Evolutionary conservation across 129 eudicot genomes (phyloP), one percentile per base, ranked within the genome.

Genomic region (Arctium minus): DNA sequence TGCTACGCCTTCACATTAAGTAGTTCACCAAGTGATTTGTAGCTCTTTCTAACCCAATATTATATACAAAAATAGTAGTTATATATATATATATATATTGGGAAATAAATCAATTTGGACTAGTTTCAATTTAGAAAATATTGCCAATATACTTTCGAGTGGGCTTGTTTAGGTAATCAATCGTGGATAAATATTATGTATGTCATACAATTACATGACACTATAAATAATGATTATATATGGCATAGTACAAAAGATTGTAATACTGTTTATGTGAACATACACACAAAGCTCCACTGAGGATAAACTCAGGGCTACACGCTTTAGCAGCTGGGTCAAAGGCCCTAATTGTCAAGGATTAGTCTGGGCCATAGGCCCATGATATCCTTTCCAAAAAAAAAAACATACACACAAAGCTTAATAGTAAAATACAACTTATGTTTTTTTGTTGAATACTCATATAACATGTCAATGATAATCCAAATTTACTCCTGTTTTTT

Each of bases 1-100:
- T 72, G 40, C 70, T 10, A 78, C 79, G 13, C 56, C 75, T 53
- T 71, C 82, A 0, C 86, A 77, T 27, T 68, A 48, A 83, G 68
- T 27, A 18, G 35, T 7, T 27, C 8, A 65, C 8, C 8, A 9
- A 65, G 33, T 7, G 33, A 65, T 65, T 10, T 2, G 18, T 56
- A 65, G 71, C 71, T 65, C 13, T 60, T 60, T 60, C 9, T 60
- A 60, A 60, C 68, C 29, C 29, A 60, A n/a, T 60, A 60, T 1
- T 60, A 60, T 60, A 56, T 13, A 56, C 22, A 56, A 15, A 56
- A 56, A 5, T 17, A 27, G 13, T 56, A 27, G 67, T 5, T 56
- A 56, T 60, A n/a, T 60, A 60, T n/a, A n/a, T n/a, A n/a, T n/a
- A n/a, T n/a, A n/a, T 60, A 0, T 2, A 60, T 60, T 46, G 29